These are phyloP conservation scores for Ogataea sp. DNA, from an alignment of 805 yeast species.

Conservation along the genomic window DNA sequence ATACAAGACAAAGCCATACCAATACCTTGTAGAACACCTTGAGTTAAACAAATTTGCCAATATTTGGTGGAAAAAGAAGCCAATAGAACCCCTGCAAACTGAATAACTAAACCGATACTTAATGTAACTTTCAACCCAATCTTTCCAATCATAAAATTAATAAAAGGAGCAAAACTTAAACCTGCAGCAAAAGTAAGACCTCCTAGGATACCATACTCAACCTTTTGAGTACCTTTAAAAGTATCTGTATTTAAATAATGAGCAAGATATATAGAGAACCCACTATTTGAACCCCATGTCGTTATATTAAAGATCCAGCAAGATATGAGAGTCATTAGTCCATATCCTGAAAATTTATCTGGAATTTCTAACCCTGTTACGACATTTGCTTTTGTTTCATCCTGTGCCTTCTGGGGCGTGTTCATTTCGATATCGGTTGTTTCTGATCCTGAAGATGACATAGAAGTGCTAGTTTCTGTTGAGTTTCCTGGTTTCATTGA, in stretches of 20 bases:
- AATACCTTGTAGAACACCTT: conserved; percentile 56
- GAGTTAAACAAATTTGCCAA: conserved; percentile 64
- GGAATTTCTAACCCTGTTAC: conserved; percentile 20
- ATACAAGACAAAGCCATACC: conserved; percentile 50
- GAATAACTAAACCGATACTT: conserved; percentile 37
- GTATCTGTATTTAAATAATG: conserved; percentile 42
- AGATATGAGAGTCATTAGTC: conserved; percentile 36
- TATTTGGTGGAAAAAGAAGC: conserved; percentile 51
- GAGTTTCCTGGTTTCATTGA: too few species aligned
- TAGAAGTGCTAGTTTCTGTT: too few species aligned
- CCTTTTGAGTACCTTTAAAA: conserved; percentile 45
- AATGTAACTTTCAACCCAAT: conserved; percentile 35
- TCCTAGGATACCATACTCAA: conserved; percentile 60
- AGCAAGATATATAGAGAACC: conserved; percentile 56
- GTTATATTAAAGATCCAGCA: conserved; percentile 43
- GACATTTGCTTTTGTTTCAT: too few species aligned
- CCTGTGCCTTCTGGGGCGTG: too few species aligned
- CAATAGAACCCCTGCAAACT: conserved; percentile 47
- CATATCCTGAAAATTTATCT: conserved; percentile 70
- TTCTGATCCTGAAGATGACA: too few species aligned
- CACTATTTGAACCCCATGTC: conserved; percentile 71
- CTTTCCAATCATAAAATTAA: conserved; percentile 35
- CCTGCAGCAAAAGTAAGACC: conserved; percentile 59
- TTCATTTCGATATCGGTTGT: too few species aligned
- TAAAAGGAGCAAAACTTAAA: conserved; percentile 38